Evolutionary conservation across 352 stramenopile genomes (phyloP), one percentile per base, ranked within the genome.

Genomic region (Phytophthora ramorum): DNA sequence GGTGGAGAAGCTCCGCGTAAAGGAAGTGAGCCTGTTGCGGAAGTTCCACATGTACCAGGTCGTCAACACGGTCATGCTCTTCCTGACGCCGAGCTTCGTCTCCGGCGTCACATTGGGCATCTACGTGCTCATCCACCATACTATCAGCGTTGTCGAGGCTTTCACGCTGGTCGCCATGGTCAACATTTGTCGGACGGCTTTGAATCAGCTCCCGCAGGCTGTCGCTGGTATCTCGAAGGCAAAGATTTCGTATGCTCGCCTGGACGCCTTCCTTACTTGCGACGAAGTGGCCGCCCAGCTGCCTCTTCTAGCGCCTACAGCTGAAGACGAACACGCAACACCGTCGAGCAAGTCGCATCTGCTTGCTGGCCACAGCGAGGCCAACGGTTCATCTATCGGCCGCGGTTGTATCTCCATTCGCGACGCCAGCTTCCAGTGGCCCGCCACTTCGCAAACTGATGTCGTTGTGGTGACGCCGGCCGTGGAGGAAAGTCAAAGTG

Each of bases 11-110:
- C 70, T 91, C 26, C 78, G 82, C 10, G 63, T 67, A 3, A 61
- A 62, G 22, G 82, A 91, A 51, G 67, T 89, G 37, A 34, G 41
- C 38, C 53, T 82, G n/a, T 34, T 82, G 12, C 69, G 76, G 19
- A 62, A 58, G 8, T 83, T 79, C 46, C 58, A 87, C 38, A 60
- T 38, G 52, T 66, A 78, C n/a, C 71, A 75, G 24, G 69, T 82
- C 0, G 20, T 78, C 38, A 86, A 83, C 48, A 80, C 69, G 3
- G 66, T 79, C 4, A 65, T 76, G 65, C 53, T 83, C 0, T 81
- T 76, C 53, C 46, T 79, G 20, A 79, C 71, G 2, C 72, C 75
- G 1, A 72, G 48, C 5, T 75, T 83, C 40, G 22, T 78, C 0
- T 75, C 66, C 1, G 71, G 61, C 0, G 53, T 20, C 1, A 75